phyloP scores from a whole-genome alignment of 192 early-diverging fungal species.

The Coemansia sp. region DNA sequence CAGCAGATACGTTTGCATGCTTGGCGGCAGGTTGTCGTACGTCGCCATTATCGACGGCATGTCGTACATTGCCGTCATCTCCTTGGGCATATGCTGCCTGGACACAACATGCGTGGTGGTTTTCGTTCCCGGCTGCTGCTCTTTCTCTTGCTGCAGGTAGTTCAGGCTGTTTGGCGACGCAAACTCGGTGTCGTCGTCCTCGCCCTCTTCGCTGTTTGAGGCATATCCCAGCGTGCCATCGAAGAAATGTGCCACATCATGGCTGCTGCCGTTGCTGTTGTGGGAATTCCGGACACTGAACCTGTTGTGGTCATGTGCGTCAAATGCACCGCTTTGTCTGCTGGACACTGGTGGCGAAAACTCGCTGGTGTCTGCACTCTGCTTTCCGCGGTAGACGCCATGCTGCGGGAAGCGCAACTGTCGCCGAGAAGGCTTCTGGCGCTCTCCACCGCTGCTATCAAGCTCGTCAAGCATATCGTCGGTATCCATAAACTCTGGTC shows the following conservation, averaged over 20 bases:
- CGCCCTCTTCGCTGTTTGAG: not conserved
- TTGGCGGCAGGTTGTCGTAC: conserved; percentile 77
- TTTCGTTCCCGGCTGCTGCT: not conserved
- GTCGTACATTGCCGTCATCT: conserved; percentile 46
- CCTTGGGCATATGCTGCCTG: conserved; percentile 12
- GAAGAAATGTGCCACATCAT: not conserved
- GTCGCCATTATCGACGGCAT: conserved; percentile 65
- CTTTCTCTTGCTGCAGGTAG: not conserved
- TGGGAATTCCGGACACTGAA: not conserved
- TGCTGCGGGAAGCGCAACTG: conserved; percentile 13
- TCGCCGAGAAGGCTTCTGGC: conserved; percentile 2
- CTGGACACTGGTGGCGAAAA: conserved; percentile 20
- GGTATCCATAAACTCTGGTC: conserved; percentile 33
- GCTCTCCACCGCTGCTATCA: not conserved
- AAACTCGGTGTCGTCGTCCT: not conserved
- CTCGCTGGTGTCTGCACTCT: not conserved
- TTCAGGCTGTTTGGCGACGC: conserved; percentile 2
- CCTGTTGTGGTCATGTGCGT: not conserved
- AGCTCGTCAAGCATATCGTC: conserved; percentile 19
- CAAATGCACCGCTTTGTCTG: conserved; percentile 3
- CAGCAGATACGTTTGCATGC: conserved; percentile 84
- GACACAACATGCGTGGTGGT: conserved; percentile 11
- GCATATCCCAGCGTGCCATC: not conserved
- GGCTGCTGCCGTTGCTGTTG: not conserved
- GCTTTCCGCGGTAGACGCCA: not conserved